These are phyloP conservation scores for Ascochyta pisi DNA, from an alignment of 2,329 filamentous ascomycete species.

Conservation along the genomic window DNA sequence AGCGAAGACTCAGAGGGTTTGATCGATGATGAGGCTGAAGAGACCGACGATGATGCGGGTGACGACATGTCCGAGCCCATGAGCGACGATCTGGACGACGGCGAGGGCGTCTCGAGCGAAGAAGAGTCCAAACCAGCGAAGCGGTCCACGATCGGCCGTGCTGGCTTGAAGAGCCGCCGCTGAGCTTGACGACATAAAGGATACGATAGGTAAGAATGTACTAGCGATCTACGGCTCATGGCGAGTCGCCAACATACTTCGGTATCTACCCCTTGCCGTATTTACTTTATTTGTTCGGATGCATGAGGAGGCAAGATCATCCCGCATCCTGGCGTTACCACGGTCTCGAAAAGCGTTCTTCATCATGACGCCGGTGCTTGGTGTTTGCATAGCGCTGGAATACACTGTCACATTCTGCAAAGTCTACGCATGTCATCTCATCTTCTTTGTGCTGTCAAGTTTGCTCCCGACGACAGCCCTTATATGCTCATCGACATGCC, in stretches of 20 bases:
- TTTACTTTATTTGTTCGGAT: slow-evolving; percentile 7
- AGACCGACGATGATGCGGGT: slow-evolving; percentile 54
- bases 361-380: slow-evolving; percentile 14
- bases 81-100: slow-evolving; percentile 55
- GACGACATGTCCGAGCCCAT: slow-evolving; percentile 57
- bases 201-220: slow-evolving; percentile 14
- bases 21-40: slow-evolving; percentile 61
- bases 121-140: slow-evolving; percentile 46
- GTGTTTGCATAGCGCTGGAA: slow-evolving; percentile 21
- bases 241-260: slow-evolving; percentile 7
- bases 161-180: slow-evolving; percentile 39
- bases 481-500: background rate
- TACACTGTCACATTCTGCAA: slow-evolving; percentile 14
- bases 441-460: background rate
- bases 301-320: slow-evolving; percentile 5
- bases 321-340: slow-evolving; percentile 15
- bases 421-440: background rate
- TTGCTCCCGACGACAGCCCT: background rate
- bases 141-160: slow-evolving; percentile 43
- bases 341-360: slow-evolving; percentile 15
- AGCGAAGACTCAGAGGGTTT: slow-evolving; percentile 63
- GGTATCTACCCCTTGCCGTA: slow-evolving; percentile 4
- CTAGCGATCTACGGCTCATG: slow-evolving; percentile 9
- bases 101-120: slow-evolving; percentile 54
- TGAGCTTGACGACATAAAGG: slow-evolving; percentile 20